Evolutionary conservation across 352 stramenopile species (phyloP).

Genomic region (Phytophthora pseudosyringae): DNA sequence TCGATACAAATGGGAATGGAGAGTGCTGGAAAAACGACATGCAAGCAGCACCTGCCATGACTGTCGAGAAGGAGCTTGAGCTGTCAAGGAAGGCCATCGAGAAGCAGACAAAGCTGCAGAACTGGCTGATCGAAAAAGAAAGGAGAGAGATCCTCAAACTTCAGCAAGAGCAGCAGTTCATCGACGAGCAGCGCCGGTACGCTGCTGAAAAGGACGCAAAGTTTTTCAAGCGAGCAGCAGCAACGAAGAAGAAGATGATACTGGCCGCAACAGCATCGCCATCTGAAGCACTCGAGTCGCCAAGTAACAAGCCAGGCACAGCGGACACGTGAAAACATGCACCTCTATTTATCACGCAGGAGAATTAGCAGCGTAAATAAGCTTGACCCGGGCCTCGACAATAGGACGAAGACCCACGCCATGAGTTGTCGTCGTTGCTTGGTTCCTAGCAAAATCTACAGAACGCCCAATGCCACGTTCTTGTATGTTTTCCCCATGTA

Average conservation of each 20-base stretch:
- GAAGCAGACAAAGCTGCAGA: constrained; percentile 90
- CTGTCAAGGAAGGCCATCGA: constrained; percentile 83
- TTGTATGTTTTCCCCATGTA: constrained; percentile 73
- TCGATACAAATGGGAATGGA: constrained; percentile 25
- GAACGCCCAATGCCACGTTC: constrained; percentile 60
- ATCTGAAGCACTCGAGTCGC: constrained; percentile 4
- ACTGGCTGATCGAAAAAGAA: constrained; percentile 92
- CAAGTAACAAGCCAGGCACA: constrained; percentile 35
- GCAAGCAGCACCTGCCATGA: constrained; percentile 34
- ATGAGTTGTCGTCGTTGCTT: constrained; percentile 25
- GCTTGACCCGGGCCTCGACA: constrained; percentile 1
- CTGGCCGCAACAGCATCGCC: constrained; percentile 5
- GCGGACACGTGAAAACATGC: constrained; percentile 36
- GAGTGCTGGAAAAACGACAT: constrained; percentile 60
- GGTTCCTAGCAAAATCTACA: constrained; percentile 30
- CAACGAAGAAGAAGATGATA: constrained; percentile 73
- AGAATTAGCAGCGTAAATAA: constrained; percentile 30
- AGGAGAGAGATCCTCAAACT: constrained; percentile 82
- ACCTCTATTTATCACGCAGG: constrained; percentile 34
- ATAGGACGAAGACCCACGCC: neutral
- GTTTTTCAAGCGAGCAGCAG: constrained; percentile 78
- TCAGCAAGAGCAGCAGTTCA: constrained; percentile 76
- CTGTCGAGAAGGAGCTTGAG: constrained; percentile 71
- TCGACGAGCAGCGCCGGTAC: constrained; percentile 73
- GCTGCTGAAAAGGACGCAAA: constrained; percentile 77